These are phyloP conservation scores for Ceratocystis alfenasii DNA, from an alignment of 2,329 filamentous ascomycete species.

Conservation along the genomic window DNA sequence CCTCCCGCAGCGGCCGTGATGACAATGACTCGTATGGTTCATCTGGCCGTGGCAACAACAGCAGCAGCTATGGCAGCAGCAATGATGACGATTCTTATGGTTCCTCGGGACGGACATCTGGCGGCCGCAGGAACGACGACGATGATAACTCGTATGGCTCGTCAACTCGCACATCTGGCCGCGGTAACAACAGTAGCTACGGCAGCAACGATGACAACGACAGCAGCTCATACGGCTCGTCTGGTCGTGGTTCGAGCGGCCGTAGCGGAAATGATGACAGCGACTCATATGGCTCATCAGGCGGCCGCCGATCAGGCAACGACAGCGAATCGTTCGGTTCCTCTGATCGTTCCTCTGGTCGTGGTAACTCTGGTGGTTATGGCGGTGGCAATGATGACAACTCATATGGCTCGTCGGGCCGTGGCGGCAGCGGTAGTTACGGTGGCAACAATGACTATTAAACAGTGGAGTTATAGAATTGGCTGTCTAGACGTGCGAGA, in stretches of 20 bases:
- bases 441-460: slow-evolving; percentile 26
- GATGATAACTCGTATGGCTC: neutral
- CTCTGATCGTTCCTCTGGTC: slow-evolving; percentile 19
- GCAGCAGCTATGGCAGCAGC: neutral
- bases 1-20: slow-evolving; percentile 22
- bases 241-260: slow-evolving; percentile 23
- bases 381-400: slow-evolving; percentile 16
- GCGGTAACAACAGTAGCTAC: slow-evolving; percentile 20
- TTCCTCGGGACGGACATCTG: neutral
- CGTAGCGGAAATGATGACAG: slow-evolving; percentile 22
- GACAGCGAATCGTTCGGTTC: slow-evolving; percentile 25
- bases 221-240: slow-evolving; percentile 25
- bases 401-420: slow-evolving; percentile 25
- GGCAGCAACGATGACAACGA: slow-evolving; percentile 13
- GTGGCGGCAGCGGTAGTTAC: slow-evolving; percentile 15
- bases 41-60: slow-evolving; percentile 23
- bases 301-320: slow-evolving; percentile 6
- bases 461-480: neutral
- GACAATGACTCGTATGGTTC: slow-evolving; percentile 17
- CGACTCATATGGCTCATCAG: slow-evolving; percentile 21
- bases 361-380: neutral
- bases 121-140: neutral
- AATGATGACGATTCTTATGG: neutral
- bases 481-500: neutral
- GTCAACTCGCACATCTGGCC: slow-evolving; percentile 17